These are phyloP conservation scores for Medicago arabica DNA, from an alignment of 306 rosid species.

Conservation along the genomic window DNA sequence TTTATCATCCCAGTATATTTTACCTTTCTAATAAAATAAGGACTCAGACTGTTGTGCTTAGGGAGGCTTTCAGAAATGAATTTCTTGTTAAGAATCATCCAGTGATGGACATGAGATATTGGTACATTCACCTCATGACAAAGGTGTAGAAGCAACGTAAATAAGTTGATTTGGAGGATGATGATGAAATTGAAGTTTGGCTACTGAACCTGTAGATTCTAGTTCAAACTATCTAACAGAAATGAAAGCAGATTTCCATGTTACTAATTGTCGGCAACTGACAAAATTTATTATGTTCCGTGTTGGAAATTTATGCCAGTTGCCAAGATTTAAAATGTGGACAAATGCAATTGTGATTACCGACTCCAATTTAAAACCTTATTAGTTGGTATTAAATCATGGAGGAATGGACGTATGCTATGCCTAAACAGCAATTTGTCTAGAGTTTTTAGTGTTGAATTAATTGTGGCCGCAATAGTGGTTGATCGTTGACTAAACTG, in stretches of 20 bases:
- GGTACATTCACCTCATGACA: constrained; percentile 73
- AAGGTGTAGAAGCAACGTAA: constrained; percentile 42
- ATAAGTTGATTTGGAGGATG: constrained; percentile 35
- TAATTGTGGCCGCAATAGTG: constrained; percentile 15
- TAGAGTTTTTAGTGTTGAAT: constrained; percentile 1
- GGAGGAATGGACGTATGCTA: not conserved
- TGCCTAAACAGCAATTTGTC: not conserved
- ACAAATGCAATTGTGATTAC: not conserved
- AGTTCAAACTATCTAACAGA: constrained; percentile 27
- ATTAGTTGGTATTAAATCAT: not conserved
- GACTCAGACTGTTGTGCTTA: constrained; percentile 79
- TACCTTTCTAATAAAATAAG: constrained; percentile 78
- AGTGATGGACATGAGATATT: constrained; percentile 68
- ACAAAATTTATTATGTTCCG: not conserved
- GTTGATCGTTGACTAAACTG: not conserved
- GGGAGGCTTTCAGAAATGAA: constrained; percentile 81
- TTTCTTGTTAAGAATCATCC: constrained; percentile 73
- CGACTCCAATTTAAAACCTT: not conserved
- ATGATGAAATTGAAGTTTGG: constrained; percentile 36
- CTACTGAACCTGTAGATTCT: constrained; percentile 40
- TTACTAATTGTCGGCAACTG: constrained; percentile 1
- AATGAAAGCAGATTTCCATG: constrained; percentile 12
- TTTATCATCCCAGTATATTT: constrained; percentile 84
- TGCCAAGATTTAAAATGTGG: constrained; percentile 10
- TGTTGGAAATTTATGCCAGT: constrained; percentile 28